These are phyloP conservation scores for Calonectria pauciramosa DNA, from an alignment of 2,329 filamentous ascomycete species.

Conservation along the genomic window DNA sequence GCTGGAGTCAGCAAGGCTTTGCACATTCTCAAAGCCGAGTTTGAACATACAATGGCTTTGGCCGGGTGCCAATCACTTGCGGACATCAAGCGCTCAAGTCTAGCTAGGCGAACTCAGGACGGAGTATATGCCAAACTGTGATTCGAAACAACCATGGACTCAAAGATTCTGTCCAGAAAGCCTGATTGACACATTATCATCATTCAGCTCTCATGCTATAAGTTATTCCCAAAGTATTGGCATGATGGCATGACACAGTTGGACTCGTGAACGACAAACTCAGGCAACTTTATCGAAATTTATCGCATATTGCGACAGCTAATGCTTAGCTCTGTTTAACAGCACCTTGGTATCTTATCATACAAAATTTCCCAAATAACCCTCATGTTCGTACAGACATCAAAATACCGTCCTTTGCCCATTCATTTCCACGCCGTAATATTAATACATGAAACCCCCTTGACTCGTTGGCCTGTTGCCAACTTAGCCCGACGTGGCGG, in stretches of 20 bases:
- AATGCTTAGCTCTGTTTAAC: not conserved
- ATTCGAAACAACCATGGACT: not conserved
- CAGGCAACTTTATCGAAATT: not conserved
- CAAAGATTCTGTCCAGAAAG: no score
- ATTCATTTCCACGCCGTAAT: not conserved
- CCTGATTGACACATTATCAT: no score
- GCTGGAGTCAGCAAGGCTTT: not conserved
- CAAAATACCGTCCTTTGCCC: not conserved
- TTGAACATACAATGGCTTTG: not conserved
- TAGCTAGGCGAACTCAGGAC: not conserved
- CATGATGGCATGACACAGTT: not conserved
- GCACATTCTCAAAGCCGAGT: not conserved
- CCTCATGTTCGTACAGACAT: not conserved
- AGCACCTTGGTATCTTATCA: not conserved
- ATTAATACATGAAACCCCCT: not conserved
- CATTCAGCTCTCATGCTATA: no score
- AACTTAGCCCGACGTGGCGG: not conserved
- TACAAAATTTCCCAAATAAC: not conserved
- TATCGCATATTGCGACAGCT: not conserved
- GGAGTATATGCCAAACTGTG: not conserved
- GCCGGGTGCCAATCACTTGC: not conserved
- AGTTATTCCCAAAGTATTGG: no score
- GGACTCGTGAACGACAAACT: not conserved
- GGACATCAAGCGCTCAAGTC: not conserved
- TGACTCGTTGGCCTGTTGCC: not conserved